Conservation (phyloP, 2,329 filamentous ascomycete genomes). For the Ascochyta koolunga region DNA sequence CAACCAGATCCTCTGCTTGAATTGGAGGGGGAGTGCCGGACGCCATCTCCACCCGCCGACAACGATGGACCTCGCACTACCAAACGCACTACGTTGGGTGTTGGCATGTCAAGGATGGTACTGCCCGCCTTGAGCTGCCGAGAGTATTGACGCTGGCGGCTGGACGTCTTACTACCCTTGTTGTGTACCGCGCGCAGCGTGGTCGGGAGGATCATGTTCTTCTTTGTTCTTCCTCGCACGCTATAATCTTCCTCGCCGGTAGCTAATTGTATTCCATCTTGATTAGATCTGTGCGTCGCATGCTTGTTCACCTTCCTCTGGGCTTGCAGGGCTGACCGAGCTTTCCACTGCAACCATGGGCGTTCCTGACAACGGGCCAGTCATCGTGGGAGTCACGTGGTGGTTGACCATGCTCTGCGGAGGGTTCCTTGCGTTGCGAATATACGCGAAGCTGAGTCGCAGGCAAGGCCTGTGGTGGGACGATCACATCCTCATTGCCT, state of each 20-base stretch:
- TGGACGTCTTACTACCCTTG: constrained; percentile 10
- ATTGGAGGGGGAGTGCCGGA: background rate
- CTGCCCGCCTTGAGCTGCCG: constrained; percentile 1
- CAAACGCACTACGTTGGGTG: constrained; percentile 17
- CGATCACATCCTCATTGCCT: constrained; percentile 33
- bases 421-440: constrained; percentile 27
- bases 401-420: constrained; percentile 29
- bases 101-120: constrained; percentile 11
- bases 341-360: constrained; percentile 6
- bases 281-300: constrained; percentile 2
- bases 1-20: constrained; percentile 1
- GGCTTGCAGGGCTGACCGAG: constrained; percentile 4
- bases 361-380: constrained; percentile 28
- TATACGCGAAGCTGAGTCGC: constrained; percentile 37
- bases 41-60: constrained; percentile 10
- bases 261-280: background rate
- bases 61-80: constrained; percentile 11
- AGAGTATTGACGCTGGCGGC: background rate
- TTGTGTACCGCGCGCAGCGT: constrained; percentile 4
- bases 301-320: background rate
- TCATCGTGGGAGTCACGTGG: constrained; percentile 36
- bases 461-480: constrained; percentile 39
- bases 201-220: constrained; percentile 12
- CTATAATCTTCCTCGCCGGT: background rate
- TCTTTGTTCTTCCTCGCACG: constrained; percentile 4